Base-by-base conservation (phyloP, 306 rosid genomes). In the Quercus alba region DNA sequence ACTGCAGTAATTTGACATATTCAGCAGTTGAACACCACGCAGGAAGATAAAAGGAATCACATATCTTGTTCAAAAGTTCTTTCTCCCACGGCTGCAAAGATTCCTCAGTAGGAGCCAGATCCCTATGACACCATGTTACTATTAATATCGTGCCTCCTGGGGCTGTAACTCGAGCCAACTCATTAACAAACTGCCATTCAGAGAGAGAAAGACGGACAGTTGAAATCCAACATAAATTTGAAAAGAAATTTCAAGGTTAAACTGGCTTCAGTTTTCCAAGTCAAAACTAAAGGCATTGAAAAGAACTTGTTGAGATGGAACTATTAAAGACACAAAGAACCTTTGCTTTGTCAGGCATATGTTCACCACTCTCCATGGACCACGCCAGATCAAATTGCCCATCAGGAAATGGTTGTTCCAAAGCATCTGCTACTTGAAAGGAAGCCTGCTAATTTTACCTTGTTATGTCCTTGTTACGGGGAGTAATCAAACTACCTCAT, bases 341-440 rank as follows among this genome's bases (percentile, higher is more conserved):
- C 97, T 92, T 93, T 5, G 89, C n/a, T 84, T 95, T 95, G 84
- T 91, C 95, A 58, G 98, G 99, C 98, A 95, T 95, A 83, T 95
- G 99, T 80, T 95, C 99, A 35, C 99, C 99, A 77, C 99, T 95
- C 84, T 95, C 99, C 99, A 95, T 91, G 64, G 97, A 95, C 99
- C 98, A 95, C 15, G 93, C 93, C 71, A 95, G 82, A 83, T 95
- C 98, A 76, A 95, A 95, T 55, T 86, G 79, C 7, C 83, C 93
- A 15, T 93, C 94, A 3, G 86, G 81, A 80, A 95, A 95, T 63
- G 99, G 99, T 74, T 91, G 98, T 4, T 90, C 77, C 68, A 95
- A 76, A 80, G 99, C 99, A 52, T 95, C 98, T 18, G 92, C 99
- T 8, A 95, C 99, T 78, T 80, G 94, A 79, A 86, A 94, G 6